Evolutionary conservation across 305 asterid genomes (phyloP).

Genomic region (Rubia tinctorum): DNA sequence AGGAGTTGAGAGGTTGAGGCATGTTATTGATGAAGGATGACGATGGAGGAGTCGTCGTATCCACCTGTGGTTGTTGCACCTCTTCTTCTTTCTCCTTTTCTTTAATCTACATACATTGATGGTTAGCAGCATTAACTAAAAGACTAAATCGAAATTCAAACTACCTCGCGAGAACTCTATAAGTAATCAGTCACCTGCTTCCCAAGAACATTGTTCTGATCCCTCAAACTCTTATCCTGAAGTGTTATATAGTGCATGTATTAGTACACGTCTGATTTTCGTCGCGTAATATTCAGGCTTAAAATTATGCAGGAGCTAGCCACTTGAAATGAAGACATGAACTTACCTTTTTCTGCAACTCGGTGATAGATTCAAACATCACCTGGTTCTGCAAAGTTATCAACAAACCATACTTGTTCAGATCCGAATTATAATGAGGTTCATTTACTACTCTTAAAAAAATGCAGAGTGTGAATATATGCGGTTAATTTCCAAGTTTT

Average conservation of each 20-base stretch:
- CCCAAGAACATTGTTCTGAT: slow-evolving; percentile 58
- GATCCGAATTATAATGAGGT: neutral
- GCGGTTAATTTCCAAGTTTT: neutral
- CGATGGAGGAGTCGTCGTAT: slow-evolving; percentile 23
- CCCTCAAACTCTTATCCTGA: slow-evolving; percentile 79
- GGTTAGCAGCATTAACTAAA: neutral
- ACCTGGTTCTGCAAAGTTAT: slow-evolving; percentile 63
- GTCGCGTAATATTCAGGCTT: neutral
- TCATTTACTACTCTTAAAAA: neutral
- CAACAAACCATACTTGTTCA: neutral
- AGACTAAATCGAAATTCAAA: neutral
- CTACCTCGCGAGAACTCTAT: neutral
- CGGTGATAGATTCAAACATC: slow-evolving; percentile 74
- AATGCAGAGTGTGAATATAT: neutral
- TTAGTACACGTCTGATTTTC: neutral
- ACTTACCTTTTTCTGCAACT: slow-evolving; percentile 72
- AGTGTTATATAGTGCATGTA: neutral
- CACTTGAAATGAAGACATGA: neutral
- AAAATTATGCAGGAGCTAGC: neutral
- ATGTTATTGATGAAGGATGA: slow-evolving; percentile 22
- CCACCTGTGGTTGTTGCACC: slow-evolving; percentile 3
- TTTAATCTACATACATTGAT: slow-evolving; percentile 42
- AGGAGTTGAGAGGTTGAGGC: slow-evolving; percentile 31
- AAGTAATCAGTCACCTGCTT: slow-evolving; percentile 45
- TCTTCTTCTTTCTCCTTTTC: slow-evolving; percentile 57